A percentile compares a stretch with the other conserved stretches of the same genome.
Conservation (phyloP, 441 rosid species). For the Eruca vesicaria region DNA sequence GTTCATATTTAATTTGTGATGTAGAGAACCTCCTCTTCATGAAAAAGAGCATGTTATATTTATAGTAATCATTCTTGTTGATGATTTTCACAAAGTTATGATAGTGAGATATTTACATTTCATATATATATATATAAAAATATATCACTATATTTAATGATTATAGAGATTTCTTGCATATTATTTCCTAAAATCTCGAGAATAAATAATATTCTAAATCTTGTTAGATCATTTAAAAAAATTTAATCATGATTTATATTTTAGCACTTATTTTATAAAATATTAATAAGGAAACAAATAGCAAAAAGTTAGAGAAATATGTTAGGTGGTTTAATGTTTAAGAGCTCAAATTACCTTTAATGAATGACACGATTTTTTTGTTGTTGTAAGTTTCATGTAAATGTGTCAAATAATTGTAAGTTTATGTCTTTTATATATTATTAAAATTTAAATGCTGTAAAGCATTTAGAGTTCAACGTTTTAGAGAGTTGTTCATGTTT, state of each 20-base stretch:
- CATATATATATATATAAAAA: not conserved
- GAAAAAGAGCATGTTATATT: too few relatives aligned
- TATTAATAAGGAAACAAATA: not conserved
- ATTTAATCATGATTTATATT: not conserved
- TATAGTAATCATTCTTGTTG: not conserved
- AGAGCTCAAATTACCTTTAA: too few relatives aligned
- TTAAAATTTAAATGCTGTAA: too few relatives aligned
- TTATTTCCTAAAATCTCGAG: not conserved
- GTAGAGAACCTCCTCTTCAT: conserved; percentile 23
- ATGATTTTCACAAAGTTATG: not conserved
- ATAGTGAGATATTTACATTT: not conserved
- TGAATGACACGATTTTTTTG: not conserved
- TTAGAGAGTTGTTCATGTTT: not conserved
- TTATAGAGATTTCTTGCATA: not conserved
- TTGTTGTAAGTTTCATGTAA: not conserved
- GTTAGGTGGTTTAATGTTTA: not conserved
- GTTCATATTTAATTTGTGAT: not conserved
- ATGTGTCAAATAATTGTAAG: too few relatives aligned
- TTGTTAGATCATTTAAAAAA: not conserved
- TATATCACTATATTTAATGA: not conserved
- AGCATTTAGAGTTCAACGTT: not conserved
- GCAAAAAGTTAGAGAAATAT: not conserved
- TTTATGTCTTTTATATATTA: too few relatives aligned
- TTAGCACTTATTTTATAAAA: not conserved
- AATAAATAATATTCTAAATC: not conserved